These are phyloP conservation scores for Trichoderma polysporum DNA, from an alignment of 2,329 filamentous ascomycete genomes.

Conservation along the genomic window DNA sequence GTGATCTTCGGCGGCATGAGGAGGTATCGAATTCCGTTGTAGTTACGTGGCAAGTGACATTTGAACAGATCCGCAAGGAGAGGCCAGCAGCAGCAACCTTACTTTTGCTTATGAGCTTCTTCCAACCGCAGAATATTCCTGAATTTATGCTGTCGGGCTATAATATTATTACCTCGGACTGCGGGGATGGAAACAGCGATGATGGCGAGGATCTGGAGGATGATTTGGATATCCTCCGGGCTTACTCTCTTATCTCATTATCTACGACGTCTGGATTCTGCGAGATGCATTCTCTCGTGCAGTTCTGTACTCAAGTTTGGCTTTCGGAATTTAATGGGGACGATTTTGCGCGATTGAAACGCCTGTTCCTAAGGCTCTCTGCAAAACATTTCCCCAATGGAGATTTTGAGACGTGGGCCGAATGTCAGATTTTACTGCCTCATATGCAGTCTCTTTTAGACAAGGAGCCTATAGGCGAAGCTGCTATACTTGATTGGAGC, in stretches of 20 bases:
- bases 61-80: not conserved
- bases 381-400: not conserved
- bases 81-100: constrained; percentile 40
- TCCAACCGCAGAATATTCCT: constrained; percentile 45
- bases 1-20: not conserved
- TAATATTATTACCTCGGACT: not conserved
- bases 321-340: not conserved
- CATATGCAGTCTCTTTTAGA: not conserved
- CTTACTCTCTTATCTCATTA: constrained; percentile 25
- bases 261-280: constrained; percentile 4
- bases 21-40: not conserved
- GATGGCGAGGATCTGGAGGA: not conserved
- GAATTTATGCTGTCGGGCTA: constrained; percentile 21
- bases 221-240: not conserved
- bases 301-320: constrained; percentile 28
- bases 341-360: not conserved
- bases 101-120: constrained; percentile 48
- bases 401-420: not conserved
- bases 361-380: not conserved
- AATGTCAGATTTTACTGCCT: not conserved
- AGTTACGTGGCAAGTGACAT: not conserved
- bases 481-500: not conserved
- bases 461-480: not conserved
- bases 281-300: constrained; percentile 27
- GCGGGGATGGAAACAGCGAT: not conserved